Evolutionary conservation across 1,284 basidiomycete genomes (phyloP).

Genomic region (Afroboletus lepidellus): DNA sequence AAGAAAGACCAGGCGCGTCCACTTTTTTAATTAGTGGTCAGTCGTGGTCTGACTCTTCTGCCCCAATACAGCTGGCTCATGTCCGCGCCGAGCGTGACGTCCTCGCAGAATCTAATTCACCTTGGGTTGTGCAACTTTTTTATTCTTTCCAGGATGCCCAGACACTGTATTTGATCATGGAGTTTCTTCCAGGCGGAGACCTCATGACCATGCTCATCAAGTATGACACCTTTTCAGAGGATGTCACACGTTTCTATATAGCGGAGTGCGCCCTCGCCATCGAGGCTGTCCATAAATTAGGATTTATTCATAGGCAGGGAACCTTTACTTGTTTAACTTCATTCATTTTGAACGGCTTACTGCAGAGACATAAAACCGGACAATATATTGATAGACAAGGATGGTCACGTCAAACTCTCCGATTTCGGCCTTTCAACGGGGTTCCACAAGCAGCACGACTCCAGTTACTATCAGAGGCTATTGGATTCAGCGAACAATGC

Average conservation of each 20-base stretch:
- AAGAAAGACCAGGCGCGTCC: conserved; percentile 90
- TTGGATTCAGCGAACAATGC: conserved; percentile 46
- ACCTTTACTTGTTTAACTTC: neutral
- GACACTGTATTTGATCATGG: conserved; percentile 98
- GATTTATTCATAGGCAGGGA: conserved; percentile 83
- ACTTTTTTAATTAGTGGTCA: neutral
- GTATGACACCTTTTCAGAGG: conserved; percentile 98
- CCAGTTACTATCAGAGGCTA: conserved; percentile 84
- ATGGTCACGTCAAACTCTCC: conserved; percentile 92
- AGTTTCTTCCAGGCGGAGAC: conserved; percentile 97
- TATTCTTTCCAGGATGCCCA: conserved; percentile 98
- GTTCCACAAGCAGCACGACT: conserved; percentile 93
- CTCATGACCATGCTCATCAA: conserved; percentile 99
- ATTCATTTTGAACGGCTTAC: neutral
- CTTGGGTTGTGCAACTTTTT: conserved; percentile 97
- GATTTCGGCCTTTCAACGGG: conserved; percentile 95
- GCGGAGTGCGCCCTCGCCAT: conserved; percentile 92
- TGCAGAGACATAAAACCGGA: conserved; percentile 92
- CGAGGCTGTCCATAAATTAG: conserved; percentile 88
- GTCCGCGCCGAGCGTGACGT: conserved; percentile 83
- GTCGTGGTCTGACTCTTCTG: conserved; percentile 32
- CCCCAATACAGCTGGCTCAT: conserved; percentile 80
- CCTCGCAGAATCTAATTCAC: conserved; percentile 93
- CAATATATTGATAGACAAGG: conserved; percentile 91
- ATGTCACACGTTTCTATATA: conserved; percentile 97